Base-by-base conservation (phyloP, 345 rosid species). In the Stellera chamaejasme region DNA sequence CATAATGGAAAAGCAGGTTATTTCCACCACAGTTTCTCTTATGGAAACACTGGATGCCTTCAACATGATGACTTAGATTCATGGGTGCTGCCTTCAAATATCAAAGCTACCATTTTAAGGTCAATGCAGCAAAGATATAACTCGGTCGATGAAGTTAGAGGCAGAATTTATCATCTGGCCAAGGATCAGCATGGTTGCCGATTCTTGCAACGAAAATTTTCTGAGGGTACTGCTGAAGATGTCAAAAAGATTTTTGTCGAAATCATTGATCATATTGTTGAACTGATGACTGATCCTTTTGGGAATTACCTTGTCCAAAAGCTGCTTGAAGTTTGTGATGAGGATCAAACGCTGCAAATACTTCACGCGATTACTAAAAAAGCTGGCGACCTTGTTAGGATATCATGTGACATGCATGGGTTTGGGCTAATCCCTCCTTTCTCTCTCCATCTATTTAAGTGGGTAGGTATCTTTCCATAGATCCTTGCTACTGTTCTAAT, bases 351-450 rank as follows among this genome's bases (percentile, higher is more conserved):
- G 27, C 79, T 80, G 73, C 71, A 63, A 71, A 80, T 88, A 53
- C 80, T 88, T 57, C 66, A 70, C 50, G 67, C 75, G 56, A 74
- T 82, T 54, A 71, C 90, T 46, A 70, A 77, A 59, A 82, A 75
- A 48, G 60, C 82, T 44, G 85, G 84, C 48, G 66, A 77, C 42
- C 85, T 88, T 67, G 68, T 88, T 61, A 73, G 70, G 52, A 79
- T 84, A 66, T 84, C 93, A 46, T 88, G 93, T 69, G 88, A 88
- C 67, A 77, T 79, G 84, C 93, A 84, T 16, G 96, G 93, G 96
- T 88, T 54, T 54, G 64, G 13, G 16, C 49, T 55, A 49, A 49
- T 5, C 68, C 44, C 46, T 45, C 56, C 55, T 52, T 63, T 63
- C 67, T 23, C 51, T 51, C 12, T 50, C 48, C 59, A 14, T 43